Evolutionary conservation across 2,329 filamentous ascomycete species (phyloP).

Genomic region (Coniochaeta pulveracea): DNA sequence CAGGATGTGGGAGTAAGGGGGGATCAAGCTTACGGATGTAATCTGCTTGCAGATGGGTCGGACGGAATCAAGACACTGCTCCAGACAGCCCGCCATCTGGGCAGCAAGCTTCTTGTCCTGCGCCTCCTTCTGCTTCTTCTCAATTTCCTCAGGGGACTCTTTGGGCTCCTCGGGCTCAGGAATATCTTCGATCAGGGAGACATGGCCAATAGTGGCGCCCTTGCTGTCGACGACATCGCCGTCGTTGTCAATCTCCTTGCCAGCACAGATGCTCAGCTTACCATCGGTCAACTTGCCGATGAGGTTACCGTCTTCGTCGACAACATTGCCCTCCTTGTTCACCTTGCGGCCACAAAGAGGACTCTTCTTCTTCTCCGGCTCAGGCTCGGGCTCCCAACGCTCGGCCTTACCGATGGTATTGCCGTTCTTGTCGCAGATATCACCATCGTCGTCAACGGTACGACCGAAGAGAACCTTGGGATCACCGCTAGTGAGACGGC

Average conservation of each 20-base stretch:
- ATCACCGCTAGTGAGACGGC: conserved; percentile 60
- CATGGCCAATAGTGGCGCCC: conserved; percentile 55
- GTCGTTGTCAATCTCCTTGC: conserved; percentile 59
- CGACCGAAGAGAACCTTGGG: conserved; percentile 62
- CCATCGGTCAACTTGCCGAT: conserved; percentile 60
- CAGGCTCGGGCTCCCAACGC: conserved; percentile 42
- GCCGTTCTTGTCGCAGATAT: conserved; percentile 67
- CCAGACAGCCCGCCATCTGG: conserved; percentile 62
- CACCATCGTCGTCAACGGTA: conserved; percentile 69
- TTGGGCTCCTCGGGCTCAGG: conserved; percentile 19
- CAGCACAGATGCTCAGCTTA: conserved; percentile 50
- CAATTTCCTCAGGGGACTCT: conserved; percentile 33
- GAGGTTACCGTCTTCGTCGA: conserved; percentile 46
- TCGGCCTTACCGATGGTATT: conserved; percentile 47
- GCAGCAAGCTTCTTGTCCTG: conserved; percentile 67
- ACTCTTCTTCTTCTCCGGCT: conserved; percentile 38
- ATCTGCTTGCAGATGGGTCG: conserved; percentile 81
- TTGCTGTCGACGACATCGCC: conserved; percentile 62
- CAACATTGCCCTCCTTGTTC: conserved; percentile 47
- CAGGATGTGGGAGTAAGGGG: not conserved
- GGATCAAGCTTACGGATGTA: conserved; percentile 48
- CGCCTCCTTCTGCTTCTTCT: conserved; percentile 43
- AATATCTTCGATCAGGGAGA: conserved; percentile 53
- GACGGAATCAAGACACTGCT: conserved; percentile 72
- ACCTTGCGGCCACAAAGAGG: conserved; percentile 42